A percentile compares a stretch with the other conserved stretches of the same genome.
These are phyloP conservation scores for Hordeum vulgare DNA, from an alignment of 176 grass and related monocot genomes.

Conservation along the genomic window MorexV3_pseudomolecules_assembly NC_058524.1:529317832-529318331, in stretches of 20 bases:
- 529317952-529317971: background rate
- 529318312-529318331: conserved; percentile 4
- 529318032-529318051: background rate
- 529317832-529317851: conserved; percentile 63
- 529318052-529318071: background rate
- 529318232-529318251: background rate
- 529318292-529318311: background rate
- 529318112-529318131: background rate
- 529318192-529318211: background rate
- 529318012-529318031: conserved; percentile 14
- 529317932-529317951: conserved; percentile 19
- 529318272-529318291: background rate
- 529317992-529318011: background rate
- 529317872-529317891: background rate
- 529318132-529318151: background rate
- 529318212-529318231: background rate
- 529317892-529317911: conserved; percentile 38
- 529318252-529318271: background rate
- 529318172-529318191: background rate
- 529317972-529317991: background rate
- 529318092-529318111: background rate
- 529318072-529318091: conserved; percentile 3
- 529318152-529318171: background rate
- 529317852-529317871: conserved; percentile 56
- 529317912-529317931: conserved; percentile 26